Conservation (phyloP, 768 basidiomycete genomes). For the Scleroderma bovista region DNA sequence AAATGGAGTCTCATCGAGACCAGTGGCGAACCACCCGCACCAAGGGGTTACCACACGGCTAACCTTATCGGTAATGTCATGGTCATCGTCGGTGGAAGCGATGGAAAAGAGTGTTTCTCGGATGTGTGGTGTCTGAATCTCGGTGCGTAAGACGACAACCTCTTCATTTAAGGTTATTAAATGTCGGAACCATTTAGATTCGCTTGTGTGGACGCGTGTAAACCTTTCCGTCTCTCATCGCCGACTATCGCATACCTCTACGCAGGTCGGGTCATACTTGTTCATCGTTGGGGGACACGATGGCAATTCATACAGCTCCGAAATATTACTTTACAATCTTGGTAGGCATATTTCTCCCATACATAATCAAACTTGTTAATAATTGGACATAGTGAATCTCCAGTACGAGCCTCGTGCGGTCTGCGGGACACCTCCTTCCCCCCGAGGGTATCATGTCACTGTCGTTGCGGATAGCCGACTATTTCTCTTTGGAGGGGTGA, state of each 20-base stretch:
- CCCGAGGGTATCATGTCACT: conserved; percentile 82
- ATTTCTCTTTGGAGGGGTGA: conserved; percentile 75
- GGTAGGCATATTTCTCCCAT: conserved; percentile 39
- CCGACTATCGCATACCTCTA: conserved; percentile 79
- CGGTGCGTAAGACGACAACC: conserved; percentile 46
- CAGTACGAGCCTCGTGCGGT: conserved; percentile 74
- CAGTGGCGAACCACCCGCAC: conserved; percentile 47
- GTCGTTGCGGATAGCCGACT: conserved; percentile 79
- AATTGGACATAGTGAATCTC: conserved; percentile 56
- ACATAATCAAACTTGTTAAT: neutral
- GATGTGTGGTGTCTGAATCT: conserved; percentile 87
- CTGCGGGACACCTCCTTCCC: conserved; percentile 61
- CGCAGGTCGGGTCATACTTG: conserved; percentile 88
- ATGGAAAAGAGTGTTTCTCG: conserved; percentile 82
- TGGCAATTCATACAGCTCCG: conserved; percentile 63
- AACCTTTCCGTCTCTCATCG: conserved; percentile 34
- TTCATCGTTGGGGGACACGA: conserved; percentile 90
- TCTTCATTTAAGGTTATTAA: neutral
- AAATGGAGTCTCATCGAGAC: conserved; percentile 60
- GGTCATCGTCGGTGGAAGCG: conserved; percentile 88
- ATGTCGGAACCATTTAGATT: conserved; percentile 11
- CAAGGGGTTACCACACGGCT: conserved; percentile 87
- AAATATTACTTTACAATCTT: conserved; percentile 82
- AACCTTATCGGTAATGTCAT: conserved; percentile 82
- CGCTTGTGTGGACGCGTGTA: conserved; percentile 24